Conservation (phyloP, 2,329 filamentous ascomycete species). For the Talaromyces sp. region DNA sequence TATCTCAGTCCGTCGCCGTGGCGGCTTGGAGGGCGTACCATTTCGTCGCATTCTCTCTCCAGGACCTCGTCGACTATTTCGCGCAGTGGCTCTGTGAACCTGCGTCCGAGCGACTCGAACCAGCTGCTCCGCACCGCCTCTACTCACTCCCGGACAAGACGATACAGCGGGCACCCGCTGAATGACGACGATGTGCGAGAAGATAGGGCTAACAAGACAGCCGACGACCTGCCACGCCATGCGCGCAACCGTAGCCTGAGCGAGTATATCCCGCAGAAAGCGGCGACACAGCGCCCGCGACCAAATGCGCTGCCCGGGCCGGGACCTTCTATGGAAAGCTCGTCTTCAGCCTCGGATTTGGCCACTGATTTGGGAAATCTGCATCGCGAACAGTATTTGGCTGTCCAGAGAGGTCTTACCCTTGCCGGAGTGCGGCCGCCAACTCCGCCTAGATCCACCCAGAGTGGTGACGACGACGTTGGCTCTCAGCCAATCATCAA, state of each 20-base stretch:
- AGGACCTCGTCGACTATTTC: conserved; percentile 38
- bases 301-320: conserved; percentile 68
- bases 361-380: conserved; percentile 37
- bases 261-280: conserved; percentile 74
- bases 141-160: conserved; percentile 30
- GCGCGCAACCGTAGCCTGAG: conserved; percentile 76
- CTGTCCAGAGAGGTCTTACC: conserved; percentile 69
- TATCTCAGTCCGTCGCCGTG: conserved; percentile 38
- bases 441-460: conserved; percentile 75
- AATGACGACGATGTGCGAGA: conserved; percentile 20
- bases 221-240: conserved; percentile 41
- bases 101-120: conserved; percentile 31
- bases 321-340: conserved; percentile 35
- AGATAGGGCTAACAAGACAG: conserved; percentile 19
- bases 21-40: conserved; percentile 54
- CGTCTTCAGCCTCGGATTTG: conserved; percentile 46
- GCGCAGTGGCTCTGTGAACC: conserved; percentile 29
- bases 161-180: conserved; percentile 31
- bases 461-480: conserved; percentile 49
- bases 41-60: conserved; percentile 45
- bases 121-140: conserved; percentile 26
- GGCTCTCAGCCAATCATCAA: conserved; percentile 34
- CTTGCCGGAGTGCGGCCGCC: conserved; percentile 57
- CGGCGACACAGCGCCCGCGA: conserved; percentile 61
- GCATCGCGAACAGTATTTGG: conserved; percentile 76